Base-by-base conservation (phyloP, 1,284 basidiomycete species). In the Tetrapyrgos nigripes region DNA sequence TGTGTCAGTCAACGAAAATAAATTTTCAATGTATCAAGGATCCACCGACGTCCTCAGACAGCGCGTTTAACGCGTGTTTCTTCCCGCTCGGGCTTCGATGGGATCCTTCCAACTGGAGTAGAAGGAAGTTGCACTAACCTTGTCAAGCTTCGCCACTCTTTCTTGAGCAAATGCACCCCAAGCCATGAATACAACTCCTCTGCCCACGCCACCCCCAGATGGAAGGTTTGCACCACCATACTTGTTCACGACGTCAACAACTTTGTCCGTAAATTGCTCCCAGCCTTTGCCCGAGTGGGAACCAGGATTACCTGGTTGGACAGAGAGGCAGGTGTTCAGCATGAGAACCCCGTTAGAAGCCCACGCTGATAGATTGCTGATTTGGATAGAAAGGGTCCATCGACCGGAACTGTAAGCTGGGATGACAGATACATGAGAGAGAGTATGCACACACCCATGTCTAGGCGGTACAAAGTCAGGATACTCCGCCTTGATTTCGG, bases 121-220 rank as follows among this genome's bases (percentile, higher is more conserved):
- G 53, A 63, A 64, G 52, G 31, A 46, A 55, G n/a, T 35, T 37
- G 29, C 53, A 65, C 85, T 67, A 58, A 92, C 92, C 80, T 86
- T 87, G 73, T 89, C 86, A 40, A 97, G 80, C 66, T 90, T 91
- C 46, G 87, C 84, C 56, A 95, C 89, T 62, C 94, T 86, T 76
- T 96, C 94, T 57, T 84, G 87, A 6, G 96, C 96, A 77, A 89
- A 92, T 11, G 85, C 82, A 4, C 96, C 96, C 96, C 95, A 97
- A 13, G 92, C 92, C 68, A 97, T 82, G 74, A 97, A 94, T 46
- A 96, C 94, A 55, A 91, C 83, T 50, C 90, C 89, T 9, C 86
- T 85, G 62, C 90, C 86, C 47, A 83, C 71, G 27, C 87, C 88
- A 55, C 70, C 76, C 40, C 66, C 68, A 48, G 17, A 26, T 27